Evolutionary conservation across 139 green algal genomes (phyloP).

Genomic region (Coelastrella sp.): DNA sequence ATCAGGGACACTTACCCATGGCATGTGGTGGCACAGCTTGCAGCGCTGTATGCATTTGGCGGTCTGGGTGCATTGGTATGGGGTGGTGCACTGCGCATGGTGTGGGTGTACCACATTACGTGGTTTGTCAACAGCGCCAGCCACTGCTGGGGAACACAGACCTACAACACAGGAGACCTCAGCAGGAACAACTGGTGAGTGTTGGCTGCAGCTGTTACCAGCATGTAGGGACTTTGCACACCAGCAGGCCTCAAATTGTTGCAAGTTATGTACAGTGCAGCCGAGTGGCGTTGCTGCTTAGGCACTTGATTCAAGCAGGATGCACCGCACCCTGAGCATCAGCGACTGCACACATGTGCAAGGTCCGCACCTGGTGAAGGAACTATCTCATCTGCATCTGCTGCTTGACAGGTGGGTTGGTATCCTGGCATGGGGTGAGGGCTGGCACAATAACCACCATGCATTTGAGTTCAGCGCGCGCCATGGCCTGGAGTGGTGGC

Average conservation of each 20-base stretch:
- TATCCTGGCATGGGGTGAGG: constrained; percentile 91
- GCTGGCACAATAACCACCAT: constrained; percentile 98
- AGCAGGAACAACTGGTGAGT: constrained; percentile 91
- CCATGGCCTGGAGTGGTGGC: constrained; percentile 88
- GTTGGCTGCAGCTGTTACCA: not conserved
- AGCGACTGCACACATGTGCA: no score
- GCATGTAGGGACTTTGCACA: not conserved
- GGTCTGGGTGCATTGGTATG: constrained; percentile 93
- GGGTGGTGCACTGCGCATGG: constrained; percentile 90
- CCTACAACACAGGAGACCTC: constrained; percentile 88
- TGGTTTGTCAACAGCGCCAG: constrained; percentile 98
- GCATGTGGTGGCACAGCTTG: constrained; percentile 89
- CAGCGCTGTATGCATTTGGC: constrained; percentile 85
- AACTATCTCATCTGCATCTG: not conserved
- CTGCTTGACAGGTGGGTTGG: constrained; percentile 67
- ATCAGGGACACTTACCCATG: constrained; percentile 85
- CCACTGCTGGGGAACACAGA: constrained; percentile 96
- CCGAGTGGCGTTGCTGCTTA: not conserved
- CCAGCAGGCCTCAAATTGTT: not conserved
- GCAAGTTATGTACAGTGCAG: not conserved
- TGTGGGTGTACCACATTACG: constrained; percentile 99
- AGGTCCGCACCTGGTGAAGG: not conserved
- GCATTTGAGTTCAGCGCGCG: constrained; percentile 89
- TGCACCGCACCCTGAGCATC: not conserved
- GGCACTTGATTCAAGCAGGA: not conserved